A percentile compares a stretch with the other conserved stretches of the same genome.
Evolutionary conservation across 2,329 filamentous ascomycete species (phyloP).

Genomic region (Leptoxyphium fumago): DNA sequence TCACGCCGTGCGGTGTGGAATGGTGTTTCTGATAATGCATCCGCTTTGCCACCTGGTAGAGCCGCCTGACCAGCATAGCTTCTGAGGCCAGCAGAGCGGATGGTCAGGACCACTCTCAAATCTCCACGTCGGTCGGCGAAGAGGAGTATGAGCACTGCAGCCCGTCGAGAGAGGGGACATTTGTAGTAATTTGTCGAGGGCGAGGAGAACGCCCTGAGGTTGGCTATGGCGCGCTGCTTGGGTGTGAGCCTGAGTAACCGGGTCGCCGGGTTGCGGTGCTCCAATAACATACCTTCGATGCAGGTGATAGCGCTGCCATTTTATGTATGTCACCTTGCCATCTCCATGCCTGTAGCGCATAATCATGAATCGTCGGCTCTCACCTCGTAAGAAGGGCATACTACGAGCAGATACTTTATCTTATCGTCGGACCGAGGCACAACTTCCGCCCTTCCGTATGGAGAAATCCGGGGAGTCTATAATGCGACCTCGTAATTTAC

Average conservation of each 20-base stretch:
- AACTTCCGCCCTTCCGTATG: too few relatives aligned
- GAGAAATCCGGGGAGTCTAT: too few relatives aligned
- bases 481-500: too few relatives aligned
- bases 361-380: too few relatives aligned
- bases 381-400: too few relatives aligned
- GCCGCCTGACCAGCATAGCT: slow-evolving; percentile 31
- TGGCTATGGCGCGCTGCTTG: slow-evolving; percentile 33
- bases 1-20: slow-evolving; percentile 79
- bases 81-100: slow-evolving; percentile 43
- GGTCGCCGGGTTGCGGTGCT: not conserved
- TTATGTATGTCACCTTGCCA: not conserved
- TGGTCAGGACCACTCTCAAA: slow-evolving; percentile 51
- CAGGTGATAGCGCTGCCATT: slow-evolving; percentile 20
- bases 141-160: slow-evolving; percentile 75
- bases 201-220: slow-evolving; percentile 41
- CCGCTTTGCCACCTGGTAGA: slow-evolving; percentile 43
- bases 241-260: not conserved
- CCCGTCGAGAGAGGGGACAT: slow-evolving; percentile 49
- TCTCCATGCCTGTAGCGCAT: too few relatives aligned
- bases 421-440: too few relatives aligned
- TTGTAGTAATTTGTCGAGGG: slow-evolving; percentile 42
- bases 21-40: slow-evolving; percentile 38
- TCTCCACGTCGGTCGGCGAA: slow-evolving; percentile 75
- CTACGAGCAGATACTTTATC: too few relatives aligned
- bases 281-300: slow-evolving; percentile 14